These are phyloP conservation scores for Ceratobasidium sp. DNA, from an alignment of 1,284 basidiomycete genomes.

Conservation along the genomic window DNA sequence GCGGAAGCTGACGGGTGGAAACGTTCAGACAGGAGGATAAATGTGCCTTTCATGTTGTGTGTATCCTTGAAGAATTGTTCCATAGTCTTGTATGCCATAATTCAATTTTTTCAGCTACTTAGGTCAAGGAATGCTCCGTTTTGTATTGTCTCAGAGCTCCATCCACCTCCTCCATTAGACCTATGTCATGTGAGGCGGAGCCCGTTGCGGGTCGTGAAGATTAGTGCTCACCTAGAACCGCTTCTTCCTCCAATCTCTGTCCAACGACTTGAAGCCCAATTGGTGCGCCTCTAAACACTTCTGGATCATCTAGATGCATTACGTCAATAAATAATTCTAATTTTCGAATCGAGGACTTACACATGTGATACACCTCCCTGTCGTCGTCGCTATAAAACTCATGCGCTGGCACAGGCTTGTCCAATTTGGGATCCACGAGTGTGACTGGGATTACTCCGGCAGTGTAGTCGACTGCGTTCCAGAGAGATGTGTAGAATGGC, in stretches of 20 bases:
- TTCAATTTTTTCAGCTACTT: no score
- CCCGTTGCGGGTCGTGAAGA: neutral
- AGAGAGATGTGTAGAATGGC: conserved; percentile 64
- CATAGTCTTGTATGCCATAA: no score
- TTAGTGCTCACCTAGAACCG: conserved; percentile 48
- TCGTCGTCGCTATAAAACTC: conserved; percentile 59
- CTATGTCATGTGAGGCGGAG: conserved; percentile 49
- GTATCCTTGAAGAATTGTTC: no score
- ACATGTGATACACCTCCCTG: conserved; percentile 59
- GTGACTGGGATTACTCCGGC: conserved; percentile 72
- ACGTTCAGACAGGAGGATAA: no score
- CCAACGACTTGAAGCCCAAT: conserved; percentile 74
- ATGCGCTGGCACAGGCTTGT: conserved; percentile 54
- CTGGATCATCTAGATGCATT: conserved; percentile 59
- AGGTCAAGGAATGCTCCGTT: neutral
- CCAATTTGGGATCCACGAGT: conserved; percentile 59
- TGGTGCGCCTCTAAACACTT: conserved; percentile 64
- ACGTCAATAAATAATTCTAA: neutral
- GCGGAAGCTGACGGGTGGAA: no score
- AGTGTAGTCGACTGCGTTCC: conserved; percentile 74
- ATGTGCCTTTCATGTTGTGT: no score
- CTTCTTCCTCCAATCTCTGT: conserved; percentile 75
- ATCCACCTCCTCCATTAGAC: conserved; percentile 66
- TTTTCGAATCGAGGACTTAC: conserved; percentile 52
- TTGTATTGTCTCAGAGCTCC: conserved; percentile 21